These are phyloP conservation scores for Leucoagaricus sp. DNA, from an alignment of 1,284 basidiomycete genomes.

Conservation along the genomic window DNA sequence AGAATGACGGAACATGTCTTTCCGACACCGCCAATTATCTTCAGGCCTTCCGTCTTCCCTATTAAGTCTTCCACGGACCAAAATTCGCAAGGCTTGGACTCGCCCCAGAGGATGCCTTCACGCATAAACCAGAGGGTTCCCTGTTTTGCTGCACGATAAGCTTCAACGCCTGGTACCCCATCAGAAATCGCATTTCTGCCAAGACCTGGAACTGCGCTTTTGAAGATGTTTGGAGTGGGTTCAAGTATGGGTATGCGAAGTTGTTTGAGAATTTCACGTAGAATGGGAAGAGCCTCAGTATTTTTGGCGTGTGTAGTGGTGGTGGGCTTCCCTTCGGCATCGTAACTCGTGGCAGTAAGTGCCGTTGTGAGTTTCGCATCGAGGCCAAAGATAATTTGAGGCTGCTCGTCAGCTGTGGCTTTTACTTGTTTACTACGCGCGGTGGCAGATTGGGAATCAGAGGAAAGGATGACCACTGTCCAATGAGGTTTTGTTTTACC, in stretches of 20 bases:
- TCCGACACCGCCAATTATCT: conserved; percentile 64
- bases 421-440: conserved; percentile 36
- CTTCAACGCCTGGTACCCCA: conserved; percentile 61
- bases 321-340: conserved; percentile 22
- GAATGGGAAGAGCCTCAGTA: conserved; percentile 44
- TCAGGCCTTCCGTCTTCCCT: conserved; percentile 51
- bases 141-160: conserved; percentile 66
- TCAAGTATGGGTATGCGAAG: conserved; percentile 46
- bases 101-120: conserved; percentile 70
- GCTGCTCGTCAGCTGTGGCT: conserved; percentile 29
- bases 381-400: conserved; percentile 64
- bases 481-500: conserved; percentile 68
- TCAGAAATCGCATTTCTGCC: conserved; percentile 37
- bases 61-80: conserved; percentile 65
- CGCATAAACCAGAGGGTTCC: conserved; percentile 73
- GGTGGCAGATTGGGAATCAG: conserved; percentile 38
- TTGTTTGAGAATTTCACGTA: conserved; percentile 55
- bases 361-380: conserved; percentile 50
- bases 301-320: conserved; percentile 43
- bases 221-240: conserved; percentile 54
- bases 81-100: conserved; percentile 73
- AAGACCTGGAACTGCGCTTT: conserved; percentile 45
- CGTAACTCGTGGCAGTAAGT: conserved; percentile 43
- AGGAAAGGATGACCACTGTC: conserved; percentile 60
- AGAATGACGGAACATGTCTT: conserved; percentile 65